These are phyloP conservation scores for Coniochaeta hoffmannii DNA, from an alignment of 2,329 filamentous ascomycete genomes.

Conservation along the genomic window DNA sequence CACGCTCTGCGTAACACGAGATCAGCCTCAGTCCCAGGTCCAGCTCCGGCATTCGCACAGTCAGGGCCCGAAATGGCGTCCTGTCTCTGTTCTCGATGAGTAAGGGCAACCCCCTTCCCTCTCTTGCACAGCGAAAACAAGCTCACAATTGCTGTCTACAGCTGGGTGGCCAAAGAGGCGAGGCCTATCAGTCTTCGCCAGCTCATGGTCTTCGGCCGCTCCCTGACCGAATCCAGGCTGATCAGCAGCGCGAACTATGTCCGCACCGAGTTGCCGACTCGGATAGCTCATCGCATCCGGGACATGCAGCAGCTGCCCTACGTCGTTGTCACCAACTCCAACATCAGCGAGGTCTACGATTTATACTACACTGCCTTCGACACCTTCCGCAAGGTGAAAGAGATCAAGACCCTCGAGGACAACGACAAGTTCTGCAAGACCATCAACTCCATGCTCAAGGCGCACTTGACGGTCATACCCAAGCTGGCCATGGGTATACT, in stretches of 20 bases:
- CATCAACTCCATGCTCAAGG: slow-evolving; percentile 70
- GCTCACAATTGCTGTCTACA: slow-evolving; percentile 30
- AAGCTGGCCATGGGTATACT: slow-evolving; percentile 90
- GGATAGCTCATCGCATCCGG: slow-evolving; percentile 85
- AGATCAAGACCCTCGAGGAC: slow-evolving; percentile 79
- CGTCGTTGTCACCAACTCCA: slow-evolving; percentile 88
- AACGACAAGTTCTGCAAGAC: slow-evolving; percentile 82
- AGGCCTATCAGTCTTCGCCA: slow-evolving; percentile 94
- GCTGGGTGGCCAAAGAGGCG: slow-evolving; percentile 89
- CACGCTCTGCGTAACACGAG: not conserved
- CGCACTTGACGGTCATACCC: slow-evolving; percentile 89
- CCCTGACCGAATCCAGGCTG: slow-evolving; percentile 80
- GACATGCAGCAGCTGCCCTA: slow-evolving; percentile 97
- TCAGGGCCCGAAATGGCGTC: slow-evolving; percentile 46
- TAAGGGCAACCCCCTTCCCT: slow-evolving; percentile 20
- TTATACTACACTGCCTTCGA: slow-evolving; percentile 98
- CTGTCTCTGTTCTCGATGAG: slow-evolving; percentile 58
- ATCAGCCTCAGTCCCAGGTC: not conserved
- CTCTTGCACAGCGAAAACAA: slow-evolving; percentile 1
- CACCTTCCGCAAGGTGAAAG: slow-evolving; percentile 72
- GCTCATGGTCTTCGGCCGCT: slow-evolving; percentile 93
- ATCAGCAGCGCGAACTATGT: slow-evolving; percentile 97
- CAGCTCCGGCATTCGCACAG: slow-evolving; percentile 9
- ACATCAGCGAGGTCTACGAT: slow-evolving; percentile 93
- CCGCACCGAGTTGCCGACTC: slow-evolving; percentile 82